Conservation (phyloP, 179 eudicot genomes). For the Patellifolia procumbens region DNA sequence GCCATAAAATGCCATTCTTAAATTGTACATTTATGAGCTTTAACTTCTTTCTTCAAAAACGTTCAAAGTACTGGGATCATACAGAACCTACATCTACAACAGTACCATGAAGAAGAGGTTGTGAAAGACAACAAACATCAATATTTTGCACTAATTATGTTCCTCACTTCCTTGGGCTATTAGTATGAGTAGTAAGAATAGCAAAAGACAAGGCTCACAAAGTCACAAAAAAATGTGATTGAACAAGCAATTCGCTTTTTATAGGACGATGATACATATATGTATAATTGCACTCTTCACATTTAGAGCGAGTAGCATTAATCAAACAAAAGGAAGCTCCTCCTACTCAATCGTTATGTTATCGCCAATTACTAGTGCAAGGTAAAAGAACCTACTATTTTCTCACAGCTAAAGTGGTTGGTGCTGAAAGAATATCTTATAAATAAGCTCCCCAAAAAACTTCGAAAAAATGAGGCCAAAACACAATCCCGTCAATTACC, state of each 20-base stretch:
- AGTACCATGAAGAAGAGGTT: neutral
- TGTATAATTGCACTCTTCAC: neutral
- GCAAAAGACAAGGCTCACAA: neutral
- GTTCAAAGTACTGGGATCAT: neutral
- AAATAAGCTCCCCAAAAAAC: neutral
- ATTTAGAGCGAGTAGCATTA: neutral
- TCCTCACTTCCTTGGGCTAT: neutral
- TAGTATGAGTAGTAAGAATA: neutral
- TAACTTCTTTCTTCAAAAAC: neutral
- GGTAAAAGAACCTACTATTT: neutral
- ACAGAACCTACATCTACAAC: neutral
- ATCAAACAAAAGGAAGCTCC: neutral
- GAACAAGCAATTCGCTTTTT: too few species aligned
- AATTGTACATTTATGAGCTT: neutral
- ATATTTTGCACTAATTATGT: neutral
- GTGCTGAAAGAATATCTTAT: too few species aligned
- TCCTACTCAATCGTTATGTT: neutral
- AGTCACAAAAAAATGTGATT: too few species aligned
- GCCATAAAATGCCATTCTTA: neutral
- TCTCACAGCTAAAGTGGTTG: neutral
- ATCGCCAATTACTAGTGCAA: neutral
- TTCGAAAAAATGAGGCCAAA: neutral
- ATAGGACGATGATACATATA: neutral
- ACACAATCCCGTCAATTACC: neutral
- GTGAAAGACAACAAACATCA: neutral